A percentile compares a stretch with the other conserved stretches of the same genome.
Conservation (phyloP, 345 rosid genomes). For the Geranium rotundifolium region DNA sequence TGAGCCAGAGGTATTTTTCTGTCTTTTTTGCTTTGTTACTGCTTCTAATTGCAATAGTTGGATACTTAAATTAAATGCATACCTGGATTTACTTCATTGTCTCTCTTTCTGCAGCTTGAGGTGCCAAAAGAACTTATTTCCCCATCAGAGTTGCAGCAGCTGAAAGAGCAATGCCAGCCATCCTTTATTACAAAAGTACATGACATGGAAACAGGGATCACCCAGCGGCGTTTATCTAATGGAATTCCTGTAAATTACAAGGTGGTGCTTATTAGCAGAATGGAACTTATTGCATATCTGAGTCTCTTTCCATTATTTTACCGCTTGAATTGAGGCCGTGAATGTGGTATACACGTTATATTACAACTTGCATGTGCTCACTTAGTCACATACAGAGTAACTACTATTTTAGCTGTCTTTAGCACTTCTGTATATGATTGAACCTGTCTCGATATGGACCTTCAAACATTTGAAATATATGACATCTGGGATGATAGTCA, state of each 20-base stretch:
- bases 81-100: slow-evolving; percentile 12
- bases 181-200: slow-evolving; percentile 53
- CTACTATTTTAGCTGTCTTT: background rate
- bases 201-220: slow-evolving; percentile 83
- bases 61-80: slow-evolving; percentile 2
- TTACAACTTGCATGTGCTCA: background rate
- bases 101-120: slow-evolving; percentile 63
- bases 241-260: slow-evolving; percentile 84
- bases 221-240: slow-evolving; percentile 79
- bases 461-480: background rate
- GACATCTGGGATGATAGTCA: background rate
- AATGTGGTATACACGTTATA: background rate
- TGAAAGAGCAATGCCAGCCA: slow-evolving; percentile 54
- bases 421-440: background rate
- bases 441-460: background rate
- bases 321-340: background rate
- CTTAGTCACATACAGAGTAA: background rate
- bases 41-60: slow-evolving; percentile 8
- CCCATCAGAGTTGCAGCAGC: slow-evolving; percentile 50
- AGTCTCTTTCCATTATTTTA: background rate
- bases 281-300: background rate
- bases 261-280: slow-evolving; percentile 21
- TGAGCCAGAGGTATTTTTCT: slow-evolving; percentile 76
- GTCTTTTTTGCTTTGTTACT: slow-evolving; percentile 3
- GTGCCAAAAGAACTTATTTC: slow-evolving; percentile 90